Percentiles rank a stretch among this genome's conserved stretches.
Conservation (phyloP, 148 eudicot genomes). For the Nyssa sinensis region DNA sequence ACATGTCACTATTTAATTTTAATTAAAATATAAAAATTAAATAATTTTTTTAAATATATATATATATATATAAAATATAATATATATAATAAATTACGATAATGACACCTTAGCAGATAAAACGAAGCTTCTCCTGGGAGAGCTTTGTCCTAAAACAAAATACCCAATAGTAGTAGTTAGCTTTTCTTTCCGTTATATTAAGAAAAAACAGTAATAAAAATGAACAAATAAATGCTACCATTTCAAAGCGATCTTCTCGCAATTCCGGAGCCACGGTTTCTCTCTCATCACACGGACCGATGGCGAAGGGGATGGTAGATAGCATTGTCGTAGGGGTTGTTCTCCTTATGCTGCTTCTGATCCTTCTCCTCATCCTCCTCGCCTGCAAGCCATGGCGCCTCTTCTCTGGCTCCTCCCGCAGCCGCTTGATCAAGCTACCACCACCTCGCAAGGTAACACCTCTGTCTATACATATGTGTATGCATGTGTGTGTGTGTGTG, state of each 20-base stretch:
- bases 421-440: slow-evolving; percentile 51
- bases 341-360: slow-evolving; percentile 53
- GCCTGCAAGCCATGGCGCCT: slow-evolving; percentile 85
- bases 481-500: background rate
- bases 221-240: slow-evolving; percentile 36
- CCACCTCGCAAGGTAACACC: too few relatives aligned
- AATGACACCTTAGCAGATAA: too few relatives aligned
- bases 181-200: too few relatives aligned
- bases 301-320: slow-evolving; percentile 45
- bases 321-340: slow-evolving; percentile 20
- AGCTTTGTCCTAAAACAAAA: too few relatives aligned
- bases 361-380: slow-evolving; percentile 55
- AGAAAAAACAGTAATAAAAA: background rate
- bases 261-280: background rate
- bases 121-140: too few relatives aligned
- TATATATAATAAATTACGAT: too few relatives aligned
- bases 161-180: too few relatives aligned
- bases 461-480: background rate
- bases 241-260: slow-evolving; percentile 57
- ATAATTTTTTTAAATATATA: too few relatives aligned
- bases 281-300: slow-evolving; percentile 23
- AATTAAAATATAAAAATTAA: too few relatives aligned
- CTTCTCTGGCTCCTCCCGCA: slow-evolving; percentile 25
- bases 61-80: too few relatives aligned
- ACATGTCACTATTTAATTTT: too few relatives aligned